A percentile compares a stretch with the other conserved stretches of the same genome.
Evolutionary conservation across 2,329 filamentous ascomycete species (phyloP).

Genomic region (Hypoxylon sp.): DNA sequence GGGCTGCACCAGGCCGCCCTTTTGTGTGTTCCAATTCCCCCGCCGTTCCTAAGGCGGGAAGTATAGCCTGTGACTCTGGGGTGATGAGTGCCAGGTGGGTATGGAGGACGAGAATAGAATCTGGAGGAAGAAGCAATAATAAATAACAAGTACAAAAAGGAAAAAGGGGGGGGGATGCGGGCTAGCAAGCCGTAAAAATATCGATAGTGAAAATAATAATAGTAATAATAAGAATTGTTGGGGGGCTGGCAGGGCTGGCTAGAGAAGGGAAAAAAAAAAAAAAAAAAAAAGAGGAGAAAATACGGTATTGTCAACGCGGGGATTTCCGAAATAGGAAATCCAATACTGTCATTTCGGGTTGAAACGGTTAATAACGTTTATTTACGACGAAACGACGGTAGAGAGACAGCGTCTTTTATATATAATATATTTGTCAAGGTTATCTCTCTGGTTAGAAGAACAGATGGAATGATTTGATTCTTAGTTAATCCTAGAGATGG

Average conservation of each 20-base stretch:
- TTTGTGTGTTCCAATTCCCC: slow-evolving; percentile 27
- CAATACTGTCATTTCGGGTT: slow-evolving; percentile 33
- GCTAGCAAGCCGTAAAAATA: slow-evolving; percentile 32
- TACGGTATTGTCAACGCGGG: slow-evolving; percentile 36
- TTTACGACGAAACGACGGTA: slow-evolving; percentile 16
- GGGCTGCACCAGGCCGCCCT: slow-evolving; percentile 42
- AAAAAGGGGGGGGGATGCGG: slow-evolving; percentile 15
- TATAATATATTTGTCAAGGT: neutral
- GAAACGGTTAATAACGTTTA: slow-evolving; percentile 2
- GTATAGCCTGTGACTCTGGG: slow-evolving; percentile 32
- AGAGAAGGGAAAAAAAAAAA: slow-evolving; percentile 3
- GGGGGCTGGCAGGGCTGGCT: slow-evolving; percentile 30
- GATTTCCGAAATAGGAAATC: slow-evolving; percentile 46
- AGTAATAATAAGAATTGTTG: slow-evolving; percentile 35
- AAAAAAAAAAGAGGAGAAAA: neutral
- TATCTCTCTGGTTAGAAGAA: neutral
- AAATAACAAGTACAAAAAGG: slow-evolving; percentile 32
- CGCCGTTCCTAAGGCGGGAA: slow-evolving; percentile 35
- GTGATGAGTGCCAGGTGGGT: slow-evolving; percentile 31
- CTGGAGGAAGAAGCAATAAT: slow-evolving; percentile 32
- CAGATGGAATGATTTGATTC: too few species aligned
- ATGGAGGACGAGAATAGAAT: slow-evolving; percentile 33
- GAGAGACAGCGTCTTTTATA: slow-evolving; percentile 7
- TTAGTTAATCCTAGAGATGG: too few species aligned
- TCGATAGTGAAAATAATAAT: slow-evolving; percentile 17